phyloP scores from a whole-genome alignment of 495 filamentous ascomycete genomes.

The Apiosordaria backusii region DNA sequence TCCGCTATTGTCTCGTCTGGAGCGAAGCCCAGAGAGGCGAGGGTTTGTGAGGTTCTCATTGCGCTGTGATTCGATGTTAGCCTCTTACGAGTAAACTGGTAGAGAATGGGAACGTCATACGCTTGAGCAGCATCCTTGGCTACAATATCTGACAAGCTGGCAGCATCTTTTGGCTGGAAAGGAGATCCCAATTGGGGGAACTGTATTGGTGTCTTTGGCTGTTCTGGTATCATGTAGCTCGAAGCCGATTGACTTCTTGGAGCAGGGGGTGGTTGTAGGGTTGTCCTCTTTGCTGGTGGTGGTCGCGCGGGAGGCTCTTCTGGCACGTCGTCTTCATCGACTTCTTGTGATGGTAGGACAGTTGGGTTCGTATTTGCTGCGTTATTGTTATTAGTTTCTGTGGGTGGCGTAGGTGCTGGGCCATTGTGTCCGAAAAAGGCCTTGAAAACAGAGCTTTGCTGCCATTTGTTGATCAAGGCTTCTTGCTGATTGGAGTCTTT shows the following conservation, averaged over 20 bases:
- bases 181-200: neutral
- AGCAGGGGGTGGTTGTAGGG: conserved; percentile 11
- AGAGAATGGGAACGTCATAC: conserved; percentile 13
- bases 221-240: conserved; percentile 6
- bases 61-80: conserved; percentile 17
- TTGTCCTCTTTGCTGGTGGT: conserved; percentile 18
- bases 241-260: conserved; percentile 15
- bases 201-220: conserved; percentile 1
- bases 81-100: too few relatives aligned
- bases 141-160: conserved; percentile 34
- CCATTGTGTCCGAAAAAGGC: conserved; percentile 37
- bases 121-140: conserved; percentile 35
- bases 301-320: conserved; percentile 16
- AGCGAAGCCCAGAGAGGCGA: conserved; percentile 36
- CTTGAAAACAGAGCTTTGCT: conserved; percentile 34
- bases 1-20: conserved; percentile 38
- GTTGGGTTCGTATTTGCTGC: neutral
- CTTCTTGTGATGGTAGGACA: conserved; percentile 9
- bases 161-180: conserved; percentile 15
- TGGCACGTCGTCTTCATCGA: conserved; percentile 16
- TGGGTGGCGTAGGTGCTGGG: conserved; percentile 1
- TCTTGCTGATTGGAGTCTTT: conserved; percentile 37
- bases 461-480: conserved; percentile 31
- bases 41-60: conserved; percentile 31
- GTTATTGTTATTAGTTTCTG: conserved; percentile 1